Base-by-base conservation (phyloP, 306 rosid species). In the Citrullus mucosospermus region DNA sequence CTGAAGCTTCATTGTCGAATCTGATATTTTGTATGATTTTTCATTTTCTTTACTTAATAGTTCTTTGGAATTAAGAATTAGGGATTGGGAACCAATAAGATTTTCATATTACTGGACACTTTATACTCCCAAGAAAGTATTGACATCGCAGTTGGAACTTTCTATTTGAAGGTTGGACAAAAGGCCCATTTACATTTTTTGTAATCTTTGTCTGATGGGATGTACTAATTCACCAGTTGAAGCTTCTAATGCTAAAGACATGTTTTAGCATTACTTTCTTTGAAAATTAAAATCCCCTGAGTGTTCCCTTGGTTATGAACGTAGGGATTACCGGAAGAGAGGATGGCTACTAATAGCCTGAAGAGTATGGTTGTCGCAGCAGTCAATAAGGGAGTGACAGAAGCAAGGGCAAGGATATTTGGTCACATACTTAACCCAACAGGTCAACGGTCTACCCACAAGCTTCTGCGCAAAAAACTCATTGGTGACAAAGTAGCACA, bases 391-490 rank as follows among this genome's bases (percentile, higher is more conserved):
- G 96, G 99, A 65, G 87, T 92, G 55, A 58, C 82, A 4, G 93
- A 90, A 78, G 98, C 97, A 30, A 86, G 97, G 56, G 96, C 94
- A 1, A 82, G 84, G 77, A 92, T 96, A 80, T 92, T 96, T 71
- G 94, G 97, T 25, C 98, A 92, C 20, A 83, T 88, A 18, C 80
- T 96, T 39, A 92, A 96, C 74, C 96, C 93, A 3, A 79, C 86
- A 0, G 93, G 93, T 18, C 85, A 80, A 70, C 87, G 85, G 86
- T 87, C 99, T 9, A 61, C 91, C 0, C 99, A 92, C 83, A 91
- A 95, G 86, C 57, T 89, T 84, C 77, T 92, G 39, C 93, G 97
- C 14, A 87, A 88, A 90, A 92, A 92, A 87, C 91, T 95, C 70
- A 80, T 87, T 11, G 99, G 99, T 55, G 96, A 91, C 39, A 93